Conservation (phyloP, 2,329 filamentous ascomycete genomes). For the Clonostachys byssicola region DNA sequence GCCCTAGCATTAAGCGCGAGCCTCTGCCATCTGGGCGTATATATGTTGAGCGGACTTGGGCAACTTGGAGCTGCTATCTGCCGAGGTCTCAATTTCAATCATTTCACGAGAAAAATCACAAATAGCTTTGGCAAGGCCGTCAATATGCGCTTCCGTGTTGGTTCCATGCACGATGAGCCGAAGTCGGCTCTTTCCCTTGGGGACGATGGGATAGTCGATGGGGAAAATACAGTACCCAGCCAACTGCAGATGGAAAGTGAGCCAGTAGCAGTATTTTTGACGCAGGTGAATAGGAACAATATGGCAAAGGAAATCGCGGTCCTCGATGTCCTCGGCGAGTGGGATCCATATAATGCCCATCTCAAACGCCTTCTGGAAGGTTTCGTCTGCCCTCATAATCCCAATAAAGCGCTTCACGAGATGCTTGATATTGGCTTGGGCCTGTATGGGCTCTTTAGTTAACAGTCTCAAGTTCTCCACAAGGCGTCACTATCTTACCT, state of each 20-base stretch:
- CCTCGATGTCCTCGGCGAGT: conserved; percentile 13
- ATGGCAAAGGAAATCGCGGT: conserved; percentile 11
- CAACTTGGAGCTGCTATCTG: too few relatives aligned
- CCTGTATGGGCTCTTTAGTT: not conserved
- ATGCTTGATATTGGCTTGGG: conserved; percentile 4
- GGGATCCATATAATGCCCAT: conserved; percentile 15
- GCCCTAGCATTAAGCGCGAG: too few relatives aligned
- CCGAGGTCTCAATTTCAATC: not conserved
- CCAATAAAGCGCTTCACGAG: conserved; percentile 12
- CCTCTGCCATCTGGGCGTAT: too few relatives aligned
- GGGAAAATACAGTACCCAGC: conserved; percentile 12
- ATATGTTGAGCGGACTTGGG: too few relatives aligned
- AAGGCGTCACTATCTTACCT: not conserved
- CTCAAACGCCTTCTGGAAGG: conserved; percentile 10
- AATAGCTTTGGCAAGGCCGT: conserved; percentile 6
- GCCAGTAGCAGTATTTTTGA: conserved; percentile 11
- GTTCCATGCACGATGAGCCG: conserved; percentile 32
- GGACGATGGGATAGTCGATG: conserved; percentile 32
- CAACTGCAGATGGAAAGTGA: conserved; percentile 14
- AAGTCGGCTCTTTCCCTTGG: conserved; percentile 26
- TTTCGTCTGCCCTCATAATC: conserved; percentile 7
- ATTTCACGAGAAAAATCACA: not conserved
- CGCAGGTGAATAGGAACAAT: conserved; percentile 16
- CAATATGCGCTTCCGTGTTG: conserved; percentile 29
- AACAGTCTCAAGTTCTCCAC: not conserved